Evolutionary conservation across 148 eudicot species (phyloP).

Genomic region (Fagopyrum tataricum): DNA sequence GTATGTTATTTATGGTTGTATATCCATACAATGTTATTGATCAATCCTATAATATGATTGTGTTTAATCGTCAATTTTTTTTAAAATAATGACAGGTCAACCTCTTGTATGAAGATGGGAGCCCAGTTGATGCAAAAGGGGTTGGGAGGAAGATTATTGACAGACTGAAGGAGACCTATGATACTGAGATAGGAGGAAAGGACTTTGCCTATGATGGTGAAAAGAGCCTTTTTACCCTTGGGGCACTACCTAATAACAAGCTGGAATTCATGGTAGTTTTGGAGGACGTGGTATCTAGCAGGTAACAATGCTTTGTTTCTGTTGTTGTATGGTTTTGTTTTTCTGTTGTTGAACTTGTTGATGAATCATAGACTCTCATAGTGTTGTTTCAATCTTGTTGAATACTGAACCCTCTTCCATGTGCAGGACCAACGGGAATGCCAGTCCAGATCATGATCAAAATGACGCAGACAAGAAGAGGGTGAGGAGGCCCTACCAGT

Average conservation of each 20-base stretch:
- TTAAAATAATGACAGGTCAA: slow-evolving; percentile 43
- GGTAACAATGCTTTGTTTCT: slow-evolving; percentile 29
- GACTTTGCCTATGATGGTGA: slow-evolving; percentile 95
- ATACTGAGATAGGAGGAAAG: slow-evolving; percentile 72
- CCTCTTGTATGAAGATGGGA: slow-evolving; percentile 80
- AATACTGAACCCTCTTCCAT: neutral
- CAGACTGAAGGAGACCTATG: slow-evolving; percentile 70
- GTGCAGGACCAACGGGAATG: slow-evolving; percentile 53
- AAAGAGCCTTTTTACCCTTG: slow-evolving; percentile 86
- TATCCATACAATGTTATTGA: neutral
- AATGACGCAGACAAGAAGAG: slow-evolving; percentile 65
- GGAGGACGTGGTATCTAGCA: slow-evolving; percentile 55
- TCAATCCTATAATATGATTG: neutral
- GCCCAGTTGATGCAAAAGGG: slow-evolving; percentile 80
- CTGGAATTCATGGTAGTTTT: slow-evolving; percentile 79
- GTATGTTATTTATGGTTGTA: slow-evolving; percentile 33
- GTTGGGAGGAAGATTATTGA: slow-evolving; percentile 76
- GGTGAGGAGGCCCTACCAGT: slow-evolving; percentile 58
- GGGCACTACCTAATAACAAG: slow-evolving; percentile 76
- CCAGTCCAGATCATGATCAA: slow-evolving; percentile 31
- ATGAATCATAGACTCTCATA: neutral
- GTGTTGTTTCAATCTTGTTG: neutral
- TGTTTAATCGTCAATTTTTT: neutral
- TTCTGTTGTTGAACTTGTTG: neutral
- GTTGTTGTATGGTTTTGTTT: neutral